phyloP scores from a whole-genome alignment of 345 rosid genomes.

The Eucalyptus regnans region DNA sequence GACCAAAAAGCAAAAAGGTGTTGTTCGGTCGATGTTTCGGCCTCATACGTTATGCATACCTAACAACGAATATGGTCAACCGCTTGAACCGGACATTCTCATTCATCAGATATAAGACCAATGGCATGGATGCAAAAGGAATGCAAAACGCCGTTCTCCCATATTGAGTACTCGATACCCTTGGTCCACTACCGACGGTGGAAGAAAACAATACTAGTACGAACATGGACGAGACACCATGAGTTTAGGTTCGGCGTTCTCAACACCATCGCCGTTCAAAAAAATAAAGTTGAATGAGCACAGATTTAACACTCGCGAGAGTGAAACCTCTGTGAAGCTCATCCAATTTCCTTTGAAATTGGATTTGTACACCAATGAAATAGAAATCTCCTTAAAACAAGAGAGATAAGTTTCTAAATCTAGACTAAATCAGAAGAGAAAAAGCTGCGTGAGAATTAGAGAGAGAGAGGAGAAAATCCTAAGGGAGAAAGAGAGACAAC shows the following conservation, averaged over 20 bases:
- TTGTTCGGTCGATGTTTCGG: not conserved
- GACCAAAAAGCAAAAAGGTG: too few species aligned
- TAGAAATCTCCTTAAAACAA: too few species aligned
- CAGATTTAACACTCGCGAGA: too few species aligned
- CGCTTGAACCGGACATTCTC: not conserved
- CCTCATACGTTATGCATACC: not conserved
- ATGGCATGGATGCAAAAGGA: not conserved
- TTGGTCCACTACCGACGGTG: not conserved
- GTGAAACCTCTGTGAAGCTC: fast-evolving
- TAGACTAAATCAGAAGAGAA: too few species aligned
- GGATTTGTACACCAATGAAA: fast-evolving
- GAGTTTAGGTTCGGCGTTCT: fast-evolving
- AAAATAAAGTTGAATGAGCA: too few species aligned
- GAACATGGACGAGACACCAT: not conserved
- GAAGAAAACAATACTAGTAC: not conserved
- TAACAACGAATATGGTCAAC: too few species aligned
- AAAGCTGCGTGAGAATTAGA: too few species aligned
- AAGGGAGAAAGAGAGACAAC: too few species aligned
- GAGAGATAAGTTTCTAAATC: too few species aligned
- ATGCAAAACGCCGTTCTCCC: not conserved
- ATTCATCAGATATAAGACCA: not conserved
- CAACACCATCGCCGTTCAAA: fast-evolving
- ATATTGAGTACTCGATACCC: not conserved
- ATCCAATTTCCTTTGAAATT: too few species aligned
- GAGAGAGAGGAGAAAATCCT: too few species aligned